Evolutionary conservation across 169 alveolate species (phyloP).

Genomic region (Plasmodium adleri): DNA sequence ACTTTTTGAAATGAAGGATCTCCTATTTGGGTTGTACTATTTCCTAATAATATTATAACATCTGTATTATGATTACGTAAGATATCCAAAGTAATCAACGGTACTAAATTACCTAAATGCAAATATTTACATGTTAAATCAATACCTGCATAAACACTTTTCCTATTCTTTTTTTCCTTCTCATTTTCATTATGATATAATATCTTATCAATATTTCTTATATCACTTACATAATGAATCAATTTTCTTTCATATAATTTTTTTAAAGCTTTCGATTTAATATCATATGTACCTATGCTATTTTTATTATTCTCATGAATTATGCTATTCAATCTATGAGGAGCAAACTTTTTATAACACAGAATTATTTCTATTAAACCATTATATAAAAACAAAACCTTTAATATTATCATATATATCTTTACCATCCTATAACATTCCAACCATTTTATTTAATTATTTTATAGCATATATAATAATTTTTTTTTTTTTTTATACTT

Average conservation of each 20-base stretch:
- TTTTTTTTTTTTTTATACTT: background rate
- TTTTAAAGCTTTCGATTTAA: conserved; percentile 35
- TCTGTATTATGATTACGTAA: conserved; percentile 78
- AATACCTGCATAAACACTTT: conserved; percentile 79
- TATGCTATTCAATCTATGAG: background rate
- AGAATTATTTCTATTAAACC: too few relatives aligned
- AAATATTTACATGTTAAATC: conserved; percentile 83
- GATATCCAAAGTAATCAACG: conserved; percentile 81
- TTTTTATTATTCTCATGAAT: background rate
- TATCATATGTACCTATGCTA: conserved; percentile 8
- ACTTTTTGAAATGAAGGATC: conserved; percentile 86
- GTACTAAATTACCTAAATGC: conserved; percentile 87
- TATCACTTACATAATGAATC: conserved; percentile 44
- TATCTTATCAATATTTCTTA: conserved; percentile 16
- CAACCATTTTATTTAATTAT: conserved; percentile 11
- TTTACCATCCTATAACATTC: conserved; percentile 15
- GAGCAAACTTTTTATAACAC: conserved; percentile 17
- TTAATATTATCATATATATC: background rate
- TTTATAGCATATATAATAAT: background rate
- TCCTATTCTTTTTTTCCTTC: conserved; percentile 11
- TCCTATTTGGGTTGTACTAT: conserved; percentile 87
- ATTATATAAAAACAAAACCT: background rate
- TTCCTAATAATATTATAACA: conserved; percentile 85
- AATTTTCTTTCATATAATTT: conserved; percentile 31
- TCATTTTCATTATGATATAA: conserved; percentile 26